phyloP scores from a whole-genome alignment of 768 basidiomycete genomes.

The Tulasnella sp. region DNA sequence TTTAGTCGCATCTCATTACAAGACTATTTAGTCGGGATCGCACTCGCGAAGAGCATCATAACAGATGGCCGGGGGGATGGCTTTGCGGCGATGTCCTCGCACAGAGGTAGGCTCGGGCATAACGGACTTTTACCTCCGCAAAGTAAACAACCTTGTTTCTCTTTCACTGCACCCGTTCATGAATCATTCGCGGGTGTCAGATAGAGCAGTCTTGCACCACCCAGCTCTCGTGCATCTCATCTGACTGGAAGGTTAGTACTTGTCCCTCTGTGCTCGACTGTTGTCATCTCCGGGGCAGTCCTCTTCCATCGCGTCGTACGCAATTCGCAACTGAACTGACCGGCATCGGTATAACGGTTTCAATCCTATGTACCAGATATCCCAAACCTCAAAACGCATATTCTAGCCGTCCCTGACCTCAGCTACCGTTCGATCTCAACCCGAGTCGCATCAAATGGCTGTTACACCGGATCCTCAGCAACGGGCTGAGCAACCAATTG shows the following conservation, averaged over 20 bases:
- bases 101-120: neutral
- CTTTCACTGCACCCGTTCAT: neutral
- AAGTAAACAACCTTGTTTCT: neutral
- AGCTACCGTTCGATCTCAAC: neutral
- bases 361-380: neutral
- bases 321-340: neutral
- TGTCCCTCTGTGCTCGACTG: neutral
- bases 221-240: neutral
- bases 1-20: too few species aligned
- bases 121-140: neutral
- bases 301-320: neutral
- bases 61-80: too few species aligned
- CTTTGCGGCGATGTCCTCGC: too few species aligned
- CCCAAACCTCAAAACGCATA: neutral
- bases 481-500: neutral
- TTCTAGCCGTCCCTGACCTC: neutral
- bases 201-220: neutral
- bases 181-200: neutral
- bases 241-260: neutral
- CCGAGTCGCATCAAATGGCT: constrained; percentile 1
- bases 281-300: neutral
- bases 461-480: constrained; percentile 5
- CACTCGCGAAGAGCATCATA: too few species aligned
- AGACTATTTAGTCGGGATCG: too few species aligned
- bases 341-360: neutral